Evolutionary conservation across 1,284 basidiomycete species (phyloP).

Genomic region (Apiotrichum veenhuisii): DNA sequence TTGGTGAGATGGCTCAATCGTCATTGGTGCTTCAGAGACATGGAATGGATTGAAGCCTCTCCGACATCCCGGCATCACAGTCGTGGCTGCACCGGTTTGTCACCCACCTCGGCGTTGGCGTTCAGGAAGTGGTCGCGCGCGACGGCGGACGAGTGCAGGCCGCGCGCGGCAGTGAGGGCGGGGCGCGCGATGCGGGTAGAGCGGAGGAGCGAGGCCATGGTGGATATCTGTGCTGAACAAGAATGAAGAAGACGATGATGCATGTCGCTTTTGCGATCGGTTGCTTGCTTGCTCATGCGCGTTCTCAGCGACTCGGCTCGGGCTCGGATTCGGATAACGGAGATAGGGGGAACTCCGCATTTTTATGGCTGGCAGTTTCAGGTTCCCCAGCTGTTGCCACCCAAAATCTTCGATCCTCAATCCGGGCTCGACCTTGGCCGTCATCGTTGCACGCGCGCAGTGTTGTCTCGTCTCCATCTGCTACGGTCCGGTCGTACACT

Average conservation of each 20-base stretch:
- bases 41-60: too few relatives aligned
- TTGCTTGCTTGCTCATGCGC: not conserved
- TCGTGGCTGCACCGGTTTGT: too few relatives aligned
- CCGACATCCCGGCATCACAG: too few relatives aligned
- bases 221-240: not conserved
- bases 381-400: constrained; percentile 3
- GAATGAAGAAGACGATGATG: too few relatives aligned
- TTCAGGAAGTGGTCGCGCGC: constrained; percentile 35
- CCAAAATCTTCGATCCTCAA: constrained; percentile 15
- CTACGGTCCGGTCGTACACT: not conserved
- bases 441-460: too few relatives aligned
- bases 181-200: constrained; percentile 8
- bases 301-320: not conserved
- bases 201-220: constrained; percentile 17
- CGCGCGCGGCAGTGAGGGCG: not conserved
- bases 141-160: constrained; percentile 22
- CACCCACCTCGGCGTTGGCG: constrained; percentile 26
- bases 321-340: not conserved
- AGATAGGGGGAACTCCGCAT: not conserved
- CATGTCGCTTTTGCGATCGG: too few relatives aligned
- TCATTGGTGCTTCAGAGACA: too few relatives aligned
- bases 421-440: too few relatives aligned
- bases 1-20: too few relatives aligned
- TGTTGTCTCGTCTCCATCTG: not conserved
- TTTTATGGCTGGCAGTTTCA: not conserved